Evolutionary conservation across 495 filamentous ascomycete species (phyloP).

Genomic region (Peziza echinospora): DNA sequence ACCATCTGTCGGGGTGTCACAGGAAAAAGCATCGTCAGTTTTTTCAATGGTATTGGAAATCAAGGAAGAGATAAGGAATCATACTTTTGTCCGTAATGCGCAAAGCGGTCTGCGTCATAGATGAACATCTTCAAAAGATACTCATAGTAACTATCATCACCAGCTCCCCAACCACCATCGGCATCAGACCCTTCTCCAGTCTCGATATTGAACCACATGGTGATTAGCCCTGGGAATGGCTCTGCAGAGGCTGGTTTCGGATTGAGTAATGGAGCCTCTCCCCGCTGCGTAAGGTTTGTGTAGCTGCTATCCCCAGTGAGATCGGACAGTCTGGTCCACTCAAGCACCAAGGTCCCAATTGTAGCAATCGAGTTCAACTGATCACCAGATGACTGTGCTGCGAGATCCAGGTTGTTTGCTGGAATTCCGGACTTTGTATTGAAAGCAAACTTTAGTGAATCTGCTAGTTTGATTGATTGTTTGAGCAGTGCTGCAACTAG

Average conservation of each 20-base stretch:
- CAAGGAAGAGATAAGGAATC: neutral
- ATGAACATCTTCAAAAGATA: conserved; percentile 89
- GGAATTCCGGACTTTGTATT: conserved; percentile 56
- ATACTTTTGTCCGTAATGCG: conserved; percentile 33
- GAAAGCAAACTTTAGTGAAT: conserved; percentile 57
- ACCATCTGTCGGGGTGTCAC: conserved; percentile 32
- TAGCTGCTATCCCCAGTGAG: conserved; percentile 47
- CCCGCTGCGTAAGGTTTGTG: conserved; percentile 41
- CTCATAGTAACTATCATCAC: conserved; percentile 71
- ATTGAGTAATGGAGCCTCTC: conserved; percentile 47
- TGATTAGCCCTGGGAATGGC: conserved; percentile 61
- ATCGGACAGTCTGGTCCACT: conserved; percentile 71
- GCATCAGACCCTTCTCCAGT: conserved; percentile 47
- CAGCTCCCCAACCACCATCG: conserved; percentile 57
- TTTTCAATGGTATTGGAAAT: neutral
- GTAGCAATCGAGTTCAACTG: conserved; percentile 45
- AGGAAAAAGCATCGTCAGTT: neutral
- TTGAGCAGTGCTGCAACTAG: conserved; percentile 27
- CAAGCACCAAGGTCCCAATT: conserved; percentile 52
- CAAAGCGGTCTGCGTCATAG: conserved; percentile 48
- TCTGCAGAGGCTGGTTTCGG: conserved; percentile 39
- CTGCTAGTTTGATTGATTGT: conserved; percentile 48
- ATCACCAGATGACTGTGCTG: conserved; percentile 25
- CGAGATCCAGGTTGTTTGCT: conserved; percentile 46
- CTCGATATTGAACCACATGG: conserved; percentile 39